Percentiles rank a stretch among this genome's conserved stretches.
These are phyloP conservation scores for Lophium mytilinum DNA, from an alignment of 495 filamentous ascomycete genomes.

Conservation along the genomic window DNA sequence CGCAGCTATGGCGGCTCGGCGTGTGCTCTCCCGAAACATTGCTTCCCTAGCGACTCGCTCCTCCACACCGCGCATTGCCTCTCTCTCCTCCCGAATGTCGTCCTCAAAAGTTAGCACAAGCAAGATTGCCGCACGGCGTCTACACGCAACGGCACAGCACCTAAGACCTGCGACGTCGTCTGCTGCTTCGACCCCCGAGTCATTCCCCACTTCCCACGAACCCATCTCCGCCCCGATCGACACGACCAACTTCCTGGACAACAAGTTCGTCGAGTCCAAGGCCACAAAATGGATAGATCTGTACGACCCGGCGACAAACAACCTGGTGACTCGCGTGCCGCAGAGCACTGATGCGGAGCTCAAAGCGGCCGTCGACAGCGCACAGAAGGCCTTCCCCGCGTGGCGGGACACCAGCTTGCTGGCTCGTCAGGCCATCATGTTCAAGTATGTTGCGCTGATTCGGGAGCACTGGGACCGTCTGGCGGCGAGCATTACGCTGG, in stretches of 20 bases:
- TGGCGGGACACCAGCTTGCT: slow-evolving; percentile 84
- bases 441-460: slow-evolving; percentile 86
- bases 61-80: slow-evolving; percentile 19
- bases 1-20: slow-evolving; percentile 19
- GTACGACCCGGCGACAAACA: slow-evolving; percentile 93
- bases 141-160: slow-evolving; percentile 34
- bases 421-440: slow-evolving; percentile 89
- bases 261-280: slow-evolving; percentile 71
- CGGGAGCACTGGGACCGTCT: slow-evolving; percentile 92
- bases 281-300: slow-evolving; percentile 83
- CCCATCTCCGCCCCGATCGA: slow-evolving; percentile 65
- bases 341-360: slow-evolving; percentile 90
- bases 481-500: slow-evolving; percentile 89
- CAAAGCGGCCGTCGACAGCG: slow-evolving; percentile 75
- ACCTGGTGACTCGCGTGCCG: slow-evolving; percentile 94
- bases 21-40: slow-evolving; percentile 17
- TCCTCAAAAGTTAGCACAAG: slow-evolving; percentile 16
- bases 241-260: slow-evolving; percentile 88
- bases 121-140: slow-evolving; percentile 29
- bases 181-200: slow-evolving; percentile 52
- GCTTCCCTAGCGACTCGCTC: slow-evolving; percentile 20
- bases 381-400: slow-evolving; percentile 78
- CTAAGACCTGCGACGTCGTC: slow-evolving; percentile 41
- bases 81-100: slow-evolving; percentile 27
- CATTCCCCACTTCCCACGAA: slow-evolving; percentile 76